Evolutionary conservation across 2,329 filamentous ascomycete genomes (phyloP).

Genomic region (Penicillium griseofulvum): DNA sequence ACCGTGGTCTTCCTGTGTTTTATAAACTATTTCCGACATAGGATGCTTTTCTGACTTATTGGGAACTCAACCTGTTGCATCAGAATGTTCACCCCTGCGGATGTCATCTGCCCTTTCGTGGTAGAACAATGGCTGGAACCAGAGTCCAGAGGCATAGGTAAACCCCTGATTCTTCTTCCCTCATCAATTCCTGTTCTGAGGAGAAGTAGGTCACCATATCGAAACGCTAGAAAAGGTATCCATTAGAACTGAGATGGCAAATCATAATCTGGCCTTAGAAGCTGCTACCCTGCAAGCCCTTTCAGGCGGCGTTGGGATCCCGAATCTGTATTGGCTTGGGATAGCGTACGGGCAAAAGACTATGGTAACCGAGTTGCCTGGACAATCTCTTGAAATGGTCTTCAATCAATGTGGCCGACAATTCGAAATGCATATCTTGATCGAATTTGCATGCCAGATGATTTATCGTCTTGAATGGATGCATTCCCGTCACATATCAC

Average conservation of each 20-base stretch:
- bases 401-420: conserved; percentile 10
- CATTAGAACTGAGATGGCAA: not conserved
- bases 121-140: not conserved
- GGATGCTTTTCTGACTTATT: not conserved
- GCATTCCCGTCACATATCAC: conserved; percentile 9
- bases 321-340: conserved; percentile 11
- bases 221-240: not conserved
- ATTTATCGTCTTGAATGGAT: conserved; percentile 13
- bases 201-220: not conserved
- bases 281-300: conserved; percentile 4
- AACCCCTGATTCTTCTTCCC: not conserved
- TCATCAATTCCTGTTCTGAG: not conserved
- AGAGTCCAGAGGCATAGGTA: not conserved
- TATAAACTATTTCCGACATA: not conserved
- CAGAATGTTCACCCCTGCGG: not conserved
- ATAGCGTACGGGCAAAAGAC: conserved; percentile 8
- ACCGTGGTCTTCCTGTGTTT: not conserved
- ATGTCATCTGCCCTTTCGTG: not conserved
- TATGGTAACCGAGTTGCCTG: conserved; percentile 10
- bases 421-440: conserved; percentile 7
- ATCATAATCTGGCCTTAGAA: not conserved
- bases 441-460: conserved; percentile 11
- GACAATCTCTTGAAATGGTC: conserved; percentile 8
- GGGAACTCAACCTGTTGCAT: not conserved
- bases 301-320: conserved; percentile 13